Conservation (phyloP, 2,329 filamentous ascomycete species). For the Pestalotiopsis sp. region DNA sequence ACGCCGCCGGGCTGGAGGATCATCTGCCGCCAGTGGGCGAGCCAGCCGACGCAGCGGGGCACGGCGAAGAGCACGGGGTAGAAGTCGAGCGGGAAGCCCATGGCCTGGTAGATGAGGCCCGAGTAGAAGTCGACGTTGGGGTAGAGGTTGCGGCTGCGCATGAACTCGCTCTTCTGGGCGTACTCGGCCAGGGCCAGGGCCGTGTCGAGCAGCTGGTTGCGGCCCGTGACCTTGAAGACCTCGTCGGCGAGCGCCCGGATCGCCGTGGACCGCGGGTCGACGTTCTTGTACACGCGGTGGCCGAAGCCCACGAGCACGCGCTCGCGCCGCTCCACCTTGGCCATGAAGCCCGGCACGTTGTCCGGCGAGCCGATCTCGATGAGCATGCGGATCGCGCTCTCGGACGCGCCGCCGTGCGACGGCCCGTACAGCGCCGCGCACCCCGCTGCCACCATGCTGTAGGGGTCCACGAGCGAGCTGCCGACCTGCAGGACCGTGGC, state of each 20-base stretch:
- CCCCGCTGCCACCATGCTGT: conserved; percentile 53
- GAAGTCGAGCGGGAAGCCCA: conserved; percentile 56
- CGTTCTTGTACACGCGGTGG: conserved; percentile 57
- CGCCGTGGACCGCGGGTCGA: conserved; percentile 54
- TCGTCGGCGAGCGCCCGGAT: conserved; percentile 52
- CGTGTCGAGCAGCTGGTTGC: conserved; percentile 54
- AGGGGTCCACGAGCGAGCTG: conserved; percentile 59
- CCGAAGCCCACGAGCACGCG: conserved; percentile 58
- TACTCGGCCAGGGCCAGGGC: conserved; percentile 49
- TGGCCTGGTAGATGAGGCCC: conserved; percentile 54
- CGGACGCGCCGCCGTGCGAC: conserved; percentile 62
- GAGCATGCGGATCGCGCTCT: conserved; percentile 58
- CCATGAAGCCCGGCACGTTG: conserved; percentile 53
- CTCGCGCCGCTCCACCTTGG: conserved; percentile 52
- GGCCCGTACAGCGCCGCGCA: conserved; percentile 59
- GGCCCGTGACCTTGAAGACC: conserved; percentile 52
- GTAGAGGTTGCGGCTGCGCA: conserved; percentile 51
- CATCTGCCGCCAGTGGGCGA: conserved; percentile 55
- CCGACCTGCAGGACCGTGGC: conserved; percentile 60
- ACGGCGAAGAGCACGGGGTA: conserved; percentile 56
- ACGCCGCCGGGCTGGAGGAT: conserved; percentile 48
- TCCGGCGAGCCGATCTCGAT: conserved; percentile 53
- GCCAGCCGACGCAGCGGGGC: conserved; percentile 53
- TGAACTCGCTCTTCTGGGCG: conserved; percentile 49
- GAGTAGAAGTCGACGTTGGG: conserved; percentile 58